These are phyloP conservation scores for Macadamia integrifolia DNA, from an alignment of 164 flowering plant genomes.

Conservation along the genomic window DNA sequence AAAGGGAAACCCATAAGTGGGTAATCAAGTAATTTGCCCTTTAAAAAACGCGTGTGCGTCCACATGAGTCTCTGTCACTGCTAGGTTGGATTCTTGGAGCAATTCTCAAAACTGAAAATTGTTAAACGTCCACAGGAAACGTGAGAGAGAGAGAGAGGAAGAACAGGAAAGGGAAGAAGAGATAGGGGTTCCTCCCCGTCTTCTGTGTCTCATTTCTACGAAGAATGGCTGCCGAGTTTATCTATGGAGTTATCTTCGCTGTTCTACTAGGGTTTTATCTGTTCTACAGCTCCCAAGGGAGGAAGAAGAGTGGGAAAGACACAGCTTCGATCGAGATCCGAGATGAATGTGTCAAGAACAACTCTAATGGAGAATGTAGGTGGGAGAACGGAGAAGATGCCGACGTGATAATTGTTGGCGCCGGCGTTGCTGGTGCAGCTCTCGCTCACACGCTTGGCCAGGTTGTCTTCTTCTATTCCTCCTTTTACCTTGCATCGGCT, in stretches of 20 bases:
- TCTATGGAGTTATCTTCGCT: conserved; percentile 18
- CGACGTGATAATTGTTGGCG: conserved; percentile 82
- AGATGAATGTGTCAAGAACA: neutral
- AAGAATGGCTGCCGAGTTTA: conserved; percentile 16
- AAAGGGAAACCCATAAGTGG: no score
- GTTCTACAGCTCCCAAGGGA: neutral
- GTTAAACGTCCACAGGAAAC: no score
- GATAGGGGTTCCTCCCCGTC: neutral
- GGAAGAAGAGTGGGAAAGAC: neutral
- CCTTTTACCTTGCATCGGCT: no score
- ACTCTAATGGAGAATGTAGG: conserved; percentile 24
- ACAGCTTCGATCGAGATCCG: neutral
- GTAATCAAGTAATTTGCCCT: no score
- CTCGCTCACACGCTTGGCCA: conserved; percentile 87
- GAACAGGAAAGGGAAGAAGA: neutral
- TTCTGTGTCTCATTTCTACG: neutral
- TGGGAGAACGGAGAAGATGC: conserved; percentile 17
- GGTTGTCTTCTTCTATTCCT: conserved; percentile 29
- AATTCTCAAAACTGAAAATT: no score
- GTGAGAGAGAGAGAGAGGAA: no score
- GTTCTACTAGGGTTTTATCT: conserved; percentile 9
- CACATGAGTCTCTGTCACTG: no score
- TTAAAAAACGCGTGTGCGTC: no score
- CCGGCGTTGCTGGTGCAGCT: conserved; percentile 95
- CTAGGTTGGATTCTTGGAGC: no score